phyloP scores from a whole-genome alignment of 306 rosid species.

The Amphicarpaea edgeworthii region DNA sequence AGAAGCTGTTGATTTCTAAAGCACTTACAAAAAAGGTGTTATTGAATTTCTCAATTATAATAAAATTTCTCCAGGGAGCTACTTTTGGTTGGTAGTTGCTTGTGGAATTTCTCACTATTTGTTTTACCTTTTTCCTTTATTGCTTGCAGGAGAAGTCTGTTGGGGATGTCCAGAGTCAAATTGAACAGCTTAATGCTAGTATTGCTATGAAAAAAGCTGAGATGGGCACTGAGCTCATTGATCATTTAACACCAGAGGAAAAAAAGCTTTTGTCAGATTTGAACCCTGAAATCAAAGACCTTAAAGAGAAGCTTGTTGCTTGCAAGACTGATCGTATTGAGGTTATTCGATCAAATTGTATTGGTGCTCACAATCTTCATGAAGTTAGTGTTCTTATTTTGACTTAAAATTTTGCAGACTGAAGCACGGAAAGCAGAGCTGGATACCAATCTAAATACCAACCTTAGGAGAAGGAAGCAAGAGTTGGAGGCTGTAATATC shows the following conservation, averaged over 20 bases:
- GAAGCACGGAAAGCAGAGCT: conserved; percentile 95
- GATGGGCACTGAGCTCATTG: conserved; percentile 97
- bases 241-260: conserved; percentile 91
- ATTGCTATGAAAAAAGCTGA: conserved; percentile 82
- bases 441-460: conserved; percentile 93
- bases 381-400: conserved; percentile 31
- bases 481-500: conserved; percentile 86
- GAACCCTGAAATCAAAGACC: conserved; percentile 89
- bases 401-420: conserved; percentile 61
- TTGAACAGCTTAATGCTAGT: conserved; percentile 88
- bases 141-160: conserved; percentile 88
- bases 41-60: conserved; percentile 20
- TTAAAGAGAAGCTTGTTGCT: conserved; percentile 81
- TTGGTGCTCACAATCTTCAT: neutral
- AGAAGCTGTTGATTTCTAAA: conserved; percentile 69
- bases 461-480: conserved; percentile 93
- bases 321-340: conserved; percentile 94
- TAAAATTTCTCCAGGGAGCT: conserved; percentile 1
- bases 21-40: conserved; percentile 86
- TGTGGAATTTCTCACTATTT: conserved; percentile 31
- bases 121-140: conserved; percentile 46
- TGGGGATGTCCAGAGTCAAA: conserved; percentile 80
- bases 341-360: conserved; percentile 59
- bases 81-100: conserved; percentile 23
- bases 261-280: conserved; percentile 78